Evolutionary conservation across 1,139 yeast species (phyloP).

Genomic region (Lodderomyces theae): DNA sequence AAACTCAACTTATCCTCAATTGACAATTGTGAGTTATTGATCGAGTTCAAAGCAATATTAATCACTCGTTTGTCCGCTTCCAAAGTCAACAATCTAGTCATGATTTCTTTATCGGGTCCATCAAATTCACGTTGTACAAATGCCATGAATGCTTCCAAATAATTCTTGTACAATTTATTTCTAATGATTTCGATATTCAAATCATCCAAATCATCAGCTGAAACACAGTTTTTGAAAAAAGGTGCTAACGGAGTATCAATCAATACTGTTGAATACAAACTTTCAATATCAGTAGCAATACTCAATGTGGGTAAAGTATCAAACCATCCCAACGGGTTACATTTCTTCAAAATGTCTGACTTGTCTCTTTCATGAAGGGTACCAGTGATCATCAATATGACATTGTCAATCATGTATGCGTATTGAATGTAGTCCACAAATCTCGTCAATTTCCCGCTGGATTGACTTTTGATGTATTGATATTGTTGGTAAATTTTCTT

Average conservation of each 20-base stretch:
- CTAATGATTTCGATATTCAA: slow-evolving; percentile 92
- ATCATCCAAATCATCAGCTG: slow-evolving; percentile 95
- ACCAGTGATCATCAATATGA: slow-evolving; percentile 93
- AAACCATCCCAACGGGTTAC: slow-evolving; percentile 98
- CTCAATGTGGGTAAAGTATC: slow-evolving; percentile 94
- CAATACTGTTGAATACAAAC: slow-evolving; percentile 88
- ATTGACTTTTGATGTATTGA: slow-evolving; percentile 78
- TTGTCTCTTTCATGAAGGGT: slow-evolving; percentile 93
- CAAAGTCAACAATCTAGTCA: slow-evolving; percentile 73
- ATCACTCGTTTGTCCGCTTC: slow-evolving; percentile 96
- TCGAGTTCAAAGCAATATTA: slow-evolving; percentile 86
- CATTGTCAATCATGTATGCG: slow-evolving; percentile 98
- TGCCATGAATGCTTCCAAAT: slow-evolving; percentile 78
- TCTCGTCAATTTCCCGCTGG: slow-evolving; percentile 73
- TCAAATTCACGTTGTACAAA: slow-evolving; percentile 62
- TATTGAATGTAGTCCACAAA: slow-evolving; percentile 90
- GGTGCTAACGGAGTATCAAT: slow-evolving; percentile 98
- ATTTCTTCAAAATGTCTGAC: slow-evolving; percentile 78
- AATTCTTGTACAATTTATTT: slow-evolving; percentile 87
- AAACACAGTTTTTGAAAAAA: slow-evolving; percentile 84
- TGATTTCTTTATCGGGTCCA: slow-evolving; percentile 77
- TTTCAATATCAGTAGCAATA: slow-evolving; percentile 91
- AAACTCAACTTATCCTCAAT: slow-evolving; percentile 60
- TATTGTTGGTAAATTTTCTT: slow-evolving; percentile 79
- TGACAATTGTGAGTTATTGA: slow-evolving; percentile 71